Evolutionary conservation across 805 yeast genomes (phyloP), one percentile per base, ranked within the genome.

Genomic region (Wickerhamiella bombiphila): DNA sequence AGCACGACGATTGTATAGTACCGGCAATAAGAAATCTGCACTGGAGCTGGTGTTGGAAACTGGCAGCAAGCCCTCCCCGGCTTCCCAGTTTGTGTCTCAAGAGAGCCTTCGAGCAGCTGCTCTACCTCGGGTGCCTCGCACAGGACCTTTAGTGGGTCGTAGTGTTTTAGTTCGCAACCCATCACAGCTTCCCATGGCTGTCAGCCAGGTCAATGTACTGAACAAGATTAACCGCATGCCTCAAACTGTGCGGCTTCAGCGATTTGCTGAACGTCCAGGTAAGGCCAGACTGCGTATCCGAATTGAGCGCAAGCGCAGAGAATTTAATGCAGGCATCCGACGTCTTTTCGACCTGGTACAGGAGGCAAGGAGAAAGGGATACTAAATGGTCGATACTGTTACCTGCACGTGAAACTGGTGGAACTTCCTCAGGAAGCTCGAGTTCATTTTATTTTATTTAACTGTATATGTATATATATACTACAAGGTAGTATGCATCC

Each of bases 201-300:
- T 54, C 13, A 38, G 52, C 8, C 49, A 49, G 40, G 38, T 57
- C 22, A 46, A 47, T 29, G 42, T 38, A 28, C 36, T 52, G 31
- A 56, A 56, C 48, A 36, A 38, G 14, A 42, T 51, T 34, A 56
- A 56, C 45, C 38, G 43, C 16, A 47, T 57, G 38, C 45, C 46
- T 22, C 47, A 51, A 32, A 49, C 47, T 5, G 41, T 48, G 38
- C 36, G 40, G 25, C 40, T 50, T 36, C 60, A 56, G 40, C 41
- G 53, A 34, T 52, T 42, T 38, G 52, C 54, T 26, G 61, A 56
- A 42, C 50, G 54, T 34, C 61, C 61, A 3, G 57, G 59, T 5
- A 57, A 57, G 46, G 53, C 47, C 25, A 41, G 47, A 36, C 45
- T 43, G 42, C 45, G 60, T 31, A 47, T 56, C 30, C 31, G 48